Conservation (phyloP, 1,284 basidiomycete genomes). For the Exobasidium rhododendri region DNA sequence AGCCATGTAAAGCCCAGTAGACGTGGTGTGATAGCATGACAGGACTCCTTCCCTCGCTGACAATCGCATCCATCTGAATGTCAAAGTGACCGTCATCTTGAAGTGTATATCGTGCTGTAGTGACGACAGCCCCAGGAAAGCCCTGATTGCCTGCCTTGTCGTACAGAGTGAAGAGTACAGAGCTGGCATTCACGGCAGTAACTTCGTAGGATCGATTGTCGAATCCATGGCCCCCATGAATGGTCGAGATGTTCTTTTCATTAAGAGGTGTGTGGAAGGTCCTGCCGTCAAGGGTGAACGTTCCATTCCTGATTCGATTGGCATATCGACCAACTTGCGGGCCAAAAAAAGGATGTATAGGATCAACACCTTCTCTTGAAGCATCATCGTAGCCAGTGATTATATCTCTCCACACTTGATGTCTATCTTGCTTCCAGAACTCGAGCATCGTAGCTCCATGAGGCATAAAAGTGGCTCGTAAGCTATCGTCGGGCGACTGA, state of each 20-base stretch:
- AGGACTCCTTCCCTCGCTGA: conserved; percentile 25
- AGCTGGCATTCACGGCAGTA: conserved; percentile 19
- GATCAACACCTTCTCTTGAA: conserved; percentile 44
- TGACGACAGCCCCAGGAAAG: conserved; percentile 36
- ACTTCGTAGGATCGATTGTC: conserved; percentile 39
- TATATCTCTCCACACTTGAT: conserved; percentile 37
- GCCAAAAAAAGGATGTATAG: conserved; percentile 47
- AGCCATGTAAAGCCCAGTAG: conserved; percentile 50
- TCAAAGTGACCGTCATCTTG: conserved; percentile 26
- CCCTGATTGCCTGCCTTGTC: conserved; percentile 50
- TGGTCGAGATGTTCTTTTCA: conserved; percentile 32
- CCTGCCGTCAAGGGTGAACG: conserved; percentile 36
- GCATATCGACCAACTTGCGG: conserved; percentile 46
- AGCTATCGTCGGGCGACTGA: conserved; percentile 39
- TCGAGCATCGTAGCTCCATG: conserved; percentile 43
- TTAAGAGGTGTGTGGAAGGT: conserved; percentile 32
- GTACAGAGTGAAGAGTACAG: conserved; percentile 32
- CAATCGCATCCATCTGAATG: conserved; percentile 35
- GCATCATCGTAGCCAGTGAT: conserved; percentile 48
- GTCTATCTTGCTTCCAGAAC: conserved; percentile 45
- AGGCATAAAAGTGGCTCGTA: conserved; percentile 39
- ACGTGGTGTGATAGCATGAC: conserved; percentile 49
- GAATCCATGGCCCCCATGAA: conserved; percentile 51
- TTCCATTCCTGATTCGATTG: conserved; percentile 51
- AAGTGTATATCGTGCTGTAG: conserved; percentile 29